Evolutionary conservation across 2,329 filamentous ascomycete genomes (phyloP).

Genomic region (Colletotrichum somersetense): DNA sequence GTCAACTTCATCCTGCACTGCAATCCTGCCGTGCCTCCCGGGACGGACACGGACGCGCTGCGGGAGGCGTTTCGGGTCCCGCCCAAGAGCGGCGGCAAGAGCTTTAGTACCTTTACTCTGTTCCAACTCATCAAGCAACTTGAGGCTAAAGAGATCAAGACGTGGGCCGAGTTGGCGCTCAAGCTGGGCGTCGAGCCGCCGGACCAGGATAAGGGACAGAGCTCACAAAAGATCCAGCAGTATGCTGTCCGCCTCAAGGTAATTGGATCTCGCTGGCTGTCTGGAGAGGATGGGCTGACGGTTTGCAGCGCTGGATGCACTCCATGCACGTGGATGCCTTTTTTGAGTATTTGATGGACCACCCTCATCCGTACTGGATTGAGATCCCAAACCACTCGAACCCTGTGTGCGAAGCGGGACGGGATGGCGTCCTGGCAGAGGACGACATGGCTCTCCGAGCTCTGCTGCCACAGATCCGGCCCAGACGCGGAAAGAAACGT

Average conservation of each 20-base stretch:
- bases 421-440: conserved; percentile 86
- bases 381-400: conserved; percentile 76
- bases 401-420: conserved; percentile 72
- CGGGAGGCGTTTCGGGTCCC: conserved; percentile 82
- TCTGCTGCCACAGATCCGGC: conserved; percentile 81
- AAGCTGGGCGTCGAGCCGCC: conserved; percentile 91
- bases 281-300: conserved; percentile 26
- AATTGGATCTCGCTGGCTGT: conserved; percentile 33
- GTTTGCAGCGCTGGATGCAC: conserved; percentile 88
- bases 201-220: conserved; percentile 84
- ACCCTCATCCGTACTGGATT: conserved; percentile 83
- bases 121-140: conserved; percentile 84
- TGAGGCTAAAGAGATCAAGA: conserved; percentile 87
- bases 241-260: conserved; percentile 94
- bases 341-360: conserved; percentile 88
- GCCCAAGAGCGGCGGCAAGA: conserved; percentile 89
- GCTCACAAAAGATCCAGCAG: conserved; percentile 93
- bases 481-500: conserved; percentile 72
- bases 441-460: conserved; percentile 91
- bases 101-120: conserved; percentile 81
- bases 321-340: conserved; percentile 96
- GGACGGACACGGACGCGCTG: conserved; percentile 77
- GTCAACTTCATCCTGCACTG: conserved; percentile 89
- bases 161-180: conserved; percentile 89
- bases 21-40: conserved; percentile 82